Base-by-base conservation (phyloP, 331 rosid genomes). In the Malus hybrid region DNA sequence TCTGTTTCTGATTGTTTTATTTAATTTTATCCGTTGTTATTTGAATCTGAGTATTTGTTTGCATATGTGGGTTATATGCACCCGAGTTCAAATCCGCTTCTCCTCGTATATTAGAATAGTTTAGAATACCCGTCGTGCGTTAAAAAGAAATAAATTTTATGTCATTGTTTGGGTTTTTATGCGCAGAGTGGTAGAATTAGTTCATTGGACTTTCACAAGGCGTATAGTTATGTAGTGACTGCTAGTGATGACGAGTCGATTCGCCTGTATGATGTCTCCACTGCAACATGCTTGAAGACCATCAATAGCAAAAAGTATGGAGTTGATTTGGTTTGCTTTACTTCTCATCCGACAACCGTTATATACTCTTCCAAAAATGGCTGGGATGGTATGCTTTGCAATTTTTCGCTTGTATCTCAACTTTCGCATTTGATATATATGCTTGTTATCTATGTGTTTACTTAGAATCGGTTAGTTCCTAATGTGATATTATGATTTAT, bases 301-400 rank as follows among this genome's bases (percentile, higher is more conserved):
- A 94, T 94, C 76, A 94, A 94, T 82, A 94, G 97, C 88, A 94
- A 94, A 82, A 94, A 94, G 79, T 94, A 94, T 71, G 99, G 99
- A 71, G 96, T 94, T 81, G 99, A 94, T 76, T 83, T 94, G 80
- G 99, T 94, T 86, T 88, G 93, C 90, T 94, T 90, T 70, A 94
- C 99, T 73, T 87, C 96, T 76, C 96, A 94, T 83, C 97, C 99
- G 34, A 90, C 97, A 68, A 94, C 99, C 14, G 99, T 94, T 73
- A 94, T 94, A 57, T 94, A 94, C 86, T 94, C 99, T 59, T 94
- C 99, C 3, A 94, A 90, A 90, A 94, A 94, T 84, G 99, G 99
- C 55, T 94, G 99, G 99, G 99, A 94, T 79, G 99, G 99, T 90
- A 83, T 33, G 93, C 74, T 22, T 65, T 39, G 46, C 46, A 72